Percentiles rank a stretch among this genome's conserved stretches.
Conservation (phyloP, 2,329 filamentous ascomycete species). For the Fusarium graminum region DNA sequence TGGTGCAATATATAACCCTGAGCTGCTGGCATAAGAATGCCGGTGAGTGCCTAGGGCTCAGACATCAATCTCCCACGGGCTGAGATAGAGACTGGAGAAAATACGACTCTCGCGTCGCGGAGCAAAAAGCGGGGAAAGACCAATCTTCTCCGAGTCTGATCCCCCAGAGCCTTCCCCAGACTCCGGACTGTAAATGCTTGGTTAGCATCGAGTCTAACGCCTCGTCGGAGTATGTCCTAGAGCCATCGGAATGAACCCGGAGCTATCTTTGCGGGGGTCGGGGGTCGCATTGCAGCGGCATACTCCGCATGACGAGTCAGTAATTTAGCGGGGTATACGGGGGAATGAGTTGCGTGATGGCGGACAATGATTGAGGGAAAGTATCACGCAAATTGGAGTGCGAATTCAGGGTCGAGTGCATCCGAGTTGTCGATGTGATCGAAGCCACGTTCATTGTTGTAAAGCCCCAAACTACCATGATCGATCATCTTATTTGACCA, state of each 20-base stretch:
- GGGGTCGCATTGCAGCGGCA: not conserved
- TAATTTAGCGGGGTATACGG: too few relatives aligned
- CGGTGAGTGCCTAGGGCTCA: not conserved
- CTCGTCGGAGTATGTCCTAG: constrained; percentile 17
- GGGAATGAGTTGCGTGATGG: too few relatives aligned
- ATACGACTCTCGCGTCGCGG: not conserved
- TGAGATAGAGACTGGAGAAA: not conserved
- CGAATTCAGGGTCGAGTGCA: too few relatives aligned
- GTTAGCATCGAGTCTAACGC: constrained; percentile 3
- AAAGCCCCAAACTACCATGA: too few relatives aligned
- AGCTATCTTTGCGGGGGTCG: not conserved
- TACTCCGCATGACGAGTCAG: not conserved
- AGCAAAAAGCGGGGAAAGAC: constrained; percentile 10
- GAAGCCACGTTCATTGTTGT: too few relatives aligned
- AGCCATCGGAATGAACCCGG: constrained; percentile 13
- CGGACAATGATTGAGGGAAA: too few relatives aligned
- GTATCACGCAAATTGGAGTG: too few relatives aligned
- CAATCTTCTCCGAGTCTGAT: constrained; percentile 1
- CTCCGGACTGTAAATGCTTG: not conserved
- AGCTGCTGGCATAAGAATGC: too few relatives aligned
- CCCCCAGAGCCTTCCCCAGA: constrained; percentile 16
- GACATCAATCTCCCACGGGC: not conserved
- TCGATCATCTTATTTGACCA: too few relatives aligned
- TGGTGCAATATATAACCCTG: constrained; percentile 8
- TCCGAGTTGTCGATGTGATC: too few relatives aligned